Evolutionary conservation across 495 filamentous ascomycete genomes (phyloP), one percentile per base, ranked within the genome.

Genomic region (Letharia lupina): DNA sequence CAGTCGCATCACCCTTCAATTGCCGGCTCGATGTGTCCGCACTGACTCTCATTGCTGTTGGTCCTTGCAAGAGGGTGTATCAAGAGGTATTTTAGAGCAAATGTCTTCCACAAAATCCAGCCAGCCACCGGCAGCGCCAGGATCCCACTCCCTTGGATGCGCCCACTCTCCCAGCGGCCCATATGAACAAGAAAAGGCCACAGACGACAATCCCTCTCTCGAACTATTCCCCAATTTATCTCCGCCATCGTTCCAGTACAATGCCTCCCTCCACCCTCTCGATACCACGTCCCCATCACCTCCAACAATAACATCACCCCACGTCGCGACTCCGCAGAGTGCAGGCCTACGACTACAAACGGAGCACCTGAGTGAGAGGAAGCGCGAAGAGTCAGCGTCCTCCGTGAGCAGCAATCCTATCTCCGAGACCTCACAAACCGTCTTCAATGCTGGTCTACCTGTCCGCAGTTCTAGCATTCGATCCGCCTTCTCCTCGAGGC

Each of bases 401-500:
- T 63, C 56, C 44, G 60, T 9, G 23, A 52, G 47, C 40, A 61
- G 64, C 23, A 67, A 65, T 31, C 40, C 61, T 60, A 76, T 75
- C 33, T 71, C 70, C 33, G 77, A 79, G 65, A 67, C 73, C 37
- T 77, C 74, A 40, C 76, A 77, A 63, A 80, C 75, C 67, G 68
- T 74, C 28, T 81, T 79, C 31, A 79, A 76, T n/a, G 71, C 77
- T 52, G 80, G 79, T 62, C 68, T 79, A 35, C 80, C 76, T 10
- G 77, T 73, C 39, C 78, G 78, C 54, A 84, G 79, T 61, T 81
- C 78, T 63, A 86, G 78, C 75, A 68, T 82, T 37, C 80, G 77
- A 70, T 81, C 76, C 54, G 74, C 78, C 37, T 75, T 76, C 58
- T 74, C 73, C 31, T 67, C 76, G 15, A 66, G 73, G n/a, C 76